phyloP scores from a whole-genome alignment of 1,139 yeast genomes.

The Sugiyamaella grinbergsii region DNA sequence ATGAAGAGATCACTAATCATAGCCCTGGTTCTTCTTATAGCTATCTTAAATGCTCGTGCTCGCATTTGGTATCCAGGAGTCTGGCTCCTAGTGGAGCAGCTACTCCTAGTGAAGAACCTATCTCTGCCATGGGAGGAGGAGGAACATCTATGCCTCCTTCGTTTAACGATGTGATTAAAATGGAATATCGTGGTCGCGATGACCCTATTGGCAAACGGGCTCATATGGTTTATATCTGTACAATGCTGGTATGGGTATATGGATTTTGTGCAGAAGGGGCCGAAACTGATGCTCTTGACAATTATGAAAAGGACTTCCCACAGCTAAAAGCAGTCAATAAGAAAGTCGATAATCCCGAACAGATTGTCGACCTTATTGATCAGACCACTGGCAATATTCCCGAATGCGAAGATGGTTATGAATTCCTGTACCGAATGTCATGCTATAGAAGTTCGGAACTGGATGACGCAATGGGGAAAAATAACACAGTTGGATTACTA shows the following conservation, averaged over 20 bases:
- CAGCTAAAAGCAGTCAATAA: constrained; percentile 17
- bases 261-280: constrained; percentile 58
- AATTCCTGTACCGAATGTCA: constrained; percentile 33
- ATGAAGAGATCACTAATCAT: constrained; percentile 12
- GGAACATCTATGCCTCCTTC: constrained; percentile 11
- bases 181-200: constrained; percentile 49
- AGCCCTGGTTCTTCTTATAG: constrained; percentile 16
- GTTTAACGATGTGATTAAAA: constrained; percentile 31
- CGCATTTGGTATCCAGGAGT: constrained; percentile 26
- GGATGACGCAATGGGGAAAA: constrained; percentile 29
- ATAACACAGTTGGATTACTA: constrained; percentile 40
- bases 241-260: constrained; percentile 61
- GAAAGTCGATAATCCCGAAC: constrained; percentile 22
- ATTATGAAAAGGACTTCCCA: constrained; percentile 16
- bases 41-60: constrained; percentile 26
- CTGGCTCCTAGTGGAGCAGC: constrained; percentile 27
- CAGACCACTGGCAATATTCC: constrained; percentile 22
- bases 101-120: constrained; percentile 22
- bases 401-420: constrained; percentile 34
- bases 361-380: constrained; percentile 22
- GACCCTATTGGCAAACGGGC: constrained; percentile 61
- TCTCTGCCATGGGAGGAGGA: neutral
- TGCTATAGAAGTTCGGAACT: constrained; percentile 30
- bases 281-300: constrained; percentile 45
- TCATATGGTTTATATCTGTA: constrained; percentile 55